Percentiles rank a stretch among this genome's conserved stretches.
Evolutionary conservation across 139 green algal genomes (phyloP).

Genomic region (Nannochloris sp.): DNA sequence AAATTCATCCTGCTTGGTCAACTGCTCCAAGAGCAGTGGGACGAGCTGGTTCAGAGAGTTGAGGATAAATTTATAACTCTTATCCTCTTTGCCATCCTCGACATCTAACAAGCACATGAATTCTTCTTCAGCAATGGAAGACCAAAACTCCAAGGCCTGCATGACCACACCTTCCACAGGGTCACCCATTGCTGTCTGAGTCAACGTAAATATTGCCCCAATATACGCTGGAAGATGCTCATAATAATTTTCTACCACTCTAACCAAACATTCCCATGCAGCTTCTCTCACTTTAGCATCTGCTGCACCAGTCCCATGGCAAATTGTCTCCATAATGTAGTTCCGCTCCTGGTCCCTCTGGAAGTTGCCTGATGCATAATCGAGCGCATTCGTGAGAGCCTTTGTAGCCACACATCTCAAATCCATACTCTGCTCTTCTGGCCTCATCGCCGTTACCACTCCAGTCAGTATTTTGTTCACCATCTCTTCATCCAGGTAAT

Average conservation of each 20-base stretch:
- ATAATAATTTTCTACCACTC: slow-evolving; percentile 87
- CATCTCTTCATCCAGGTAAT: slow-evolving; percentile 67
- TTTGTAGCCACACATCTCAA: slow-evolving; percentile 79
- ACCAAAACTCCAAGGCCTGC: slow-evolving; percentile 97
- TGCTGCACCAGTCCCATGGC: slow-evolving; percentile 64
- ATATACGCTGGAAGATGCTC: slow-evolving; percentile 89
- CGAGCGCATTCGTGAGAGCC: slow-evolving; percentile 87
- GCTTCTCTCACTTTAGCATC: slow-evolving; percentile 54
- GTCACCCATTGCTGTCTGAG: slow-evolving; percentile 54
- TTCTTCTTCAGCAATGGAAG: slow-evolving; percentile 71
- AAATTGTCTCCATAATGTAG: slow-evolving; percentile 92
- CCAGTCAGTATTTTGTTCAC: slow-evolving; percentile 94
- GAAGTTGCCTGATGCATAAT: slow-evolving; percentile 95
- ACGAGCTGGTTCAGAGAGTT: slow-evolving; percentile 71
- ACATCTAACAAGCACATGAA: slow-evolving; percentile 40
- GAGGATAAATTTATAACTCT: slow-evolving; percentile 73
- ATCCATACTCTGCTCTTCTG: slow-evolving; percentile 62
- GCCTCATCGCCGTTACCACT: slow-evolving; percentile 80
- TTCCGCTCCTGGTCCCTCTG: slow-evolving; percentile 84
- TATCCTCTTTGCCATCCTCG: not conserved
- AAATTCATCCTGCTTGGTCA: slow-evolving; percentile 96
- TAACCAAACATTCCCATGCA: slow-evolving; percentile 89
- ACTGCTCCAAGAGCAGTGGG: slow-evolving; percentile 84
- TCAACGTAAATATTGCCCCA: slow-evolving; percentile 86
- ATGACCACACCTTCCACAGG: slow-evolving; percentile 84